Percentiles rank a stretch among this genome's conserved stretches.
phyloP scores from a whole-genome alignment of 1,284 basidiomycete genomes.

The Gymnopus androsaceus region DNA sequence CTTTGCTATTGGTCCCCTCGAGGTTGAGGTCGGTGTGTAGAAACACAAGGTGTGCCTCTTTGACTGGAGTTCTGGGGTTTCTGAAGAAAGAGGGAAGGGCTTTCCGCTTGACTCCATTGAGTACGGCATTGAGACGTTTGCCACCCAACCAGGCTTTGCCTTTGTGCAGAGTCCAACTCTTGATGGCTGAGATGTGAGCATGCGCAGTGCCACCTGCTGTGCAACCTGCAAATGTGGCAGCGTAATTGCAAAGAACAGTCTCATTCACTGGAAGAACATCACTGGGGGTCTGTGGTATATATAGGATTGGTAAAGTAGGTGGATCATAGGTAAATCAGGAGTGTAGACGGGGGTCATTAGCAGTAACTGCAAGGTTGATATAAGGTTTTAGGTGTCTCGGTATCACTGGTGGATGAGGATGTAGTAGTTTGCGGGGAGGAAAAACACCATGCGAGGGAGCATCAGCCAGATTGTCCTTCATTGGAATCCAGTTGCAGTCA shows the following conservation, averaged over 20 bases:
- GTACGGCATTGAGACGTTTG: background rate
- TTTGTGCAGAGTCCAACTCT: background rate
- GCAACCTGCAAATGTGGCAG: background rate
- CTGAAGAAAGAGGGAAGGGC: background rate
- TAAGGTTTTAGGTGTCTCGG: background rate
- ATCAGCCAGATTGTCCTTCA: conserved; percentile 32
- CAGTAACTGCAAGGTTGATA: background rate
- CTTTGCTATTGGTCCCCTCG: background rate
- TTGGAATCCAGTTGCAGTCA: conserved; percentile 27
- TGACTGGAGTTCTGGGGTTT: background rate
- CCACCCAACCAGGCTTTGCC: background rate
- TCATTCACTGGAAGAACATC: background rate
- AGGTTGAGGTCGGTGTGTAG: background rate
- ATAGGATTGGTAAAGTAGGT: too few species aligned
- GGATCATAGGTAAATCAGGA: background rate
- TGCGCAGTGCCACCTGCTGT: background rate
- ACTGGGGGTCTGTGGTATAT: too few species aligned
- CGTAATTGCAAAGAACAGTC: background rate
- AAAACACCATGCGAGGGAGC: conserved; percentile 29
- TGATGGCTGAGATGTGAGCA: background rate
- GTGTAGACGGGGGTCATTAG: conserved; percentile 3
- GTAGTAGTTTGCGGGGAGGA: background rate
- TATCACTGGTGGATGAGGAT: conserved; percentile 7
- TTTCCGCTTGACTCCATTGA: background rate
- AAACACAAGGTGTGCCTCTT: background rate